Percentiles rank a stretch among this genome's conserved stretches.
Conservation (phyloP, 2,329 filamentous ascomycete genomes). For the Phialemonium atrogriseum region DNA sequence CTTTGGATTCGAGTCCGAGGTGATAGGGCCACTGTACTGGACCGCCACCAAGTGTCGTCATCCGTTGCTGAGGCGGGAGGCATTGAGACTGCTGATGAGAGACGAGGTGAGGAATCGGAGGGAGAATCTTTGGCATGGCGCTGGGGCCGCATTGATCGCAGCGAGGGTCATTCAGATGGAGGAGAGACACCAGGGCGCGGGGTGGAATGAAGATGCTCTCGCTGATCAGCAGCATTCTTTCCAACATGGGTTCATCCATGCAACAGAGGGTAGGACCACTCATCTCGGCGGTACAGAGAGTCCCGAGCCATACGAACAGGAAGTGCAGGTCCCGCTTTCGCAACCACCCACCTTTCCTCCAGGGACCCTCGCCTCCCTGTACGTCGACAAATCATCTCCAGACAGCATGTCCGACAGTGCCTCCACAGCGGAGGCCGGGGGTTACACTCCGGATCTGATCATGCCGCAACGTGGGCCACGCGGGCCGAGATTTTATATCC, state of each 20-base stretch:
- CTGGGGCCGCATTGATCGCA: constrained; percentile 22
- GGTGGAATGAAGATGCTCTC: too few relatives aligned
- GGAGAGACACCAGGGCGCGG: constrained; percentile 14
- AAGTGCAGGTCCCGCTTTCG: too few relatives aligned
- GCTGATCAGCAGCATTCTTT: constrained; percentile 1
- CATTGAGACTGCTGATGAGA: constrained; percentile 24
- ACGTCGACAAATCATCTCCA: background rate
- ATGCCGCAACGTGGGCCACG: too few relatives aligned
- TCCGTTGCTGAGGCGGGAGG: constrained; percentile 29
- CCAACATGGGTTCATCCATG: background rate
- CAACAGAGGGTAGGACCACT: background rate
- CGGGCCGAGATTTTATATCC: too few relatives aligned
- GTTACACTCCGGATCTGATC: too few relatives aligned
- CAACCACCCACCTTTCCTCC: too few relatives aligned
- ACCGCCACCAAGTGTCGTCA: constrained; percentile 30
- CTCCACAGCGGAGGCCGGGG: background rate
- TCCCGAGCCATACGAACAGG: background rate
- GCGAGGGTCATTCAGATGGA: constrained; percentile 24
- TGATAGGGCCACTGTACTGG: constrained; percentile 33
- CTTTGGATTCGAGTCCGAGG: constrained; percentile 34
- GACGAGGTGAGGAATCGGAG: constrained; percentile 19
- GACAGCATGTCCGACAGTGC: background rate
- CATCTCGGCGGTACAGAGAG: background rate
- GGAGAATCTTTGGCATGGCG: constrained; percentile 31
- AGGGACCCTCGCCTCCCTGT: too few relatives aligned